Percentiles rank a stretch among this genome's conserved stretches.
Conservation (phyloP, 2,329 filamentous ascomycete species). For the Trichoderma simmonsii region DNA sequence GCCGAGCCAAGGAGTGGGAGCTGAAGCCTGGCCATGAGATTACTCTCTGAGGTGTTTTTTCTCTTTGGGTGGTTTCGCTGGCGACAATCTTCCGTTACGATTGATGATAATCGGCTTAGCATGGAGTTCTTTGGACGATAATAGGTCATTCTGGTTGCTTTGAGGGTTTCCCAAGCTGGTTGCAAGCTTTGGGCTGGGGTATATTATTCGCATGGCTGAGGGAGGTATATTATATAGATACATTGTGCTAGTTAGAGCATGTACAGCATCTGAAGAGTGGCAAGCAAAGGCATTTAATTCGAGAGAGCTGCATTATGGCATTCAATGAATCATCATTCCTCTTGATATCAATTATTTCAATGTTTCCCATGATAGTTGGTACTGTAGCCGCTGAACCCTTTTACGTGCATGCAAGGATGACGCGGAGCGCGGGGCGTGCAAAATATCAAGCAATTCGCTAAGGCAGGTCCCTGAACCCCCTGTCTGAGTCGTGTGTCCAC, state of each 20-base stretch:
- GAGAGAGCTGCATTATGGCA: not conserved
- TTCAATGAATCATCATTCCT: not conserved
- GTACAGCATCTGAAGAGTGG: not conserved
- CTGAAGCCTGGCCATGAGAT: slow-evolving; percentile 40
- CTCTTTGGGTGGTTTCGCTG: not conserved
- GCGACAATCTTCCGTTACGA: slow-evolving; percentile 11
- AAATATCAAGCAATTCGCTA: slow-evolving; percentile 12
- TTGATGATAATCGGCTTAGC: slow-evolving; percentile 18
- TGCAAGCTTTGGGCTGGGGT: not conserved
- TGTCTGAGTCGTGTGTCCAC: not conserved
- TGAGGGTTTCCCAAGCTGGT: not conserved
- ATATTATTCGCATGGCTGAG: not conserved
- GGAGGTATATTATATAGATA: not conserved
- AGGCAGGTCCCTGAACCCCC: slow-evolving; percentile 8
- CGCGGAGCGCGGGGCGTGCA: not conserved
- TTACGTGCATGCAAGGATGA: not conserved
- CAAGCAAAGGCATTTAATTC: not conserved
- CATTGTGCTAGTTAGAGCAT: not conserved
- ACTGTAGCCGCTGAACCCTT: not conserved
- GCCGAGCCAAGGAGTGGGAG: slow-evolving; percentile 38
- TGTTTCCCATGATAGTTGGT: not conserved
- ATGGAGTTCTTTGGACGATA: slow-evolving; percentile 16
- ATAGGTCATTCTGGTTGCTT: not conserved
- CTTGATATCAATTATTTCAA: not conserved
- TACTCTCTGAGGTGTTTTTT: slow-evolving; percentile 23